phyloP scores from a whole-genome alignment of 2,329 filamentous ascomycete genomes.

The Talaromyces sp. region DNA sequence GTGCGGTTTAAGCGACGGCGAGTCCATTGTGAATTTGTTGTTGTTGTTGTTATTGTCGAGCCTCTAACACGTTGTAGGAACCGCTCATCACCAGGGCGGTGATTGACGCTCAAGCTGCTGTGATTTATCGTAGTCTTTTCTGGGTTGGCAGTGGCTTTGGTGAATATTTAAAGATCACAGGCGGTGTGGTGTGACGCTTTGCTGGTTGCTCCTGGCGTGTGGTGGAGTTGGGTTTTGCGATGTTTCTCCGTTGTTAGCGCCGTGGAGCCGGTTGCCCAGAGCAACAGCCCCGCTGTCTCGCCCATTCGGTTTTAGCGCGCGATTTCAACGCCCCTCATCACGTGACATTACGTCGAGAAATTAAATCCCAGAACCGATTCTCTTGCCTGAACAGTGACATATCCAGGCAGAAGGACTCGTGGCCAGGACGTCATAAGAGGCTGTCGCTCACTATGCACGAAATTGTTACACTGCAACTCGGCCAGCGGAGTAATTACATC shows the following conservation, averaged over 20 bases:
- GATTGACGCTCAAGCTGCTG: neutral
- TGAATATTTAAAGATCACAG: neutral
- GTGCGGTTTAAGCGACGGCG: slow-evolving; percentile 25
- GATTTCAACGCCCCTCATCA: neutral
- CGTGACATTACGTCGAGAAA: neutral
- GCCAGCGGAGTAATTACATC: slow-evolving; percentile 86
- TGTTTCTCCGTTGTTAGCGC: slow-evolving; percentile 12
- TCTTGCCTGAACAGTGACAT: neutral
- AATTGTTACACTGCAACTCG: slow-evolving; percentile 88
- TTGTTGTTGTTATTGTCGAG: slow-evolving; percentile 2
- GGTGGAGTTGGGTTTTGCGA: slow-evolving; percentile 2
- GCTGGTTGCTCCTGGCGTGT: neutral
- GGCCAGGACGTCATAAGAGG: neutral
- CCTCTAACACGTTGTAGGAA: neutral
- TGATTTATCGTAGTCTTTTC: too few relatives aligned
- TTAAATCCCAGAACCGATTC: neutral
- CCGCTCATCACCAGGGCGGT: neutral
- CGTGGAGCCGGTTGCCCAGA: slow-evolving; percentile 7
- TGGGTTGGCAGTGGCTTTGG: neutral
- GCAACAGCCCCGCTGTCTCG: slow-evolving; percentile 4
- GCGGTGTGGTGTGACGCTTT: slow-evolving; percentile 4
- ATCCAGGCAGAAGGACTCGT: neutral
- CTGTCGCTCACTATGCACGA: slow-evolving; percentile 66
- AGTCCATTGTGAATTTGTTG: slow-evolving; percentile 25
- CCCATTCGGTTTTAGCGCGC: neutral